These are phyloP conservation scores for Saccharomyces hybrid DNA, from an alignment of 1,139 yeast species.

Conservation along the genomic window DNA sequence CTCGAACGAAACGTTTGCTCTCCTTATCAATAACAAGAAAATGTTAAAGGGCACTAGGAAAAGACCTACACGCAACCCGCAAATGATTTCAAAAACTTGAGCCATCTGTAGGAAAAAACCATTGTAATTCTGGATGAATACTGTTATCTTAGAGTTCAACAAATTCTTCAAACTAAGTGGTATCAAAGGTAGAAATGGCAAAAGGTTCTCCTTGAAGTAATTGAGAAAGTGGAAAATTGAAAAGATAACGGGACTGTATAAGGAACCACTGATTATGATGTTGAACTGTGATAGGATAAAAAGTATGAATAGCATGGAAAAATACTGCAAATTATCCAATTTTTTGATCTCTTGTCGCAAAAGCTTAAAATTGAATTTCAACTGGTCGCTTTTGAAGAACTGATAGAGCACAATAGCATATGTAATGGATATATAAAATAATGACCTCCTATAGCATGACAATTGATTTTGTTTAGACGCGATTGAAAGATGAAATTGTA, in stretches of 20 bases:
- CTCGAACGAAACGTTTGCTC: conserved; percentile 5
- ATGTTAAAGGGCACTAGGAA: conserved; percentile 16
- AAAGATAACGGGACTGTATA: conserved; percentile 48
- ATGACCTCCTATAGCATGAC: conserved; percentile 15
- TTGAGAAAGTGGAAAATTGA: conserved; percentile 50
- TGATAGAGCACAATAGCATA: conserved; percentile 30
- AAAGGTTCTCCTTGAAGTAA: conserved; percentile 37
- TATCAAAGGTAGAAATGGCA: conserved; percentile 30
- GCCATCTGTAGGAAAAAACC: conserved; percentile 23
- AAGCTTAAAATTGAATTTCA: conserved; percentile 10
- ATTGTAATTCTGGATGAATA: conserved; percentile 23
- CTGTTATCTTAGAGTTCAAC: conserved; percentile 14
- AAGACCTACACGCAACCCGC: conserved; percentile 19
- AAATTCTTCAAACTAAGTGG: conserved; percentile 13
- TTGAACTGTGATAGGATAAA: conserved; percentile 15
- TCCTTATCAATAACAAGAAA: conserved; percentile 9
- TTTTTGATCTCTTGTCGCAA: conserved; percentile 16
- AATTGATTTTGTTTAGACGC: conserved; percentile 15
- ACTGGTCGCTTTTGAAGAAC: conserved; percentile 27
- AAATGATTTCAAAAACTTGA: conserved; percentile 24
- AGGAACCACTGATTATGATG: conserved; percentile 32
- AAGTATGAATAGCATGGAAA: conserved; percentile 18
- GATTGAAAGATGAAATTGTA: conserved; percentile 22
- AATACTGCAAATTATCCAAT: conserved; percentile 29
- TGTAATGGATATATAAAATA: conserved; percentile 21